These are phyloP conservation scores for Suillus alpinus DNA, from an alignment of 768 basidiomycete genomes.

Conservation along the genomic window DNA sequence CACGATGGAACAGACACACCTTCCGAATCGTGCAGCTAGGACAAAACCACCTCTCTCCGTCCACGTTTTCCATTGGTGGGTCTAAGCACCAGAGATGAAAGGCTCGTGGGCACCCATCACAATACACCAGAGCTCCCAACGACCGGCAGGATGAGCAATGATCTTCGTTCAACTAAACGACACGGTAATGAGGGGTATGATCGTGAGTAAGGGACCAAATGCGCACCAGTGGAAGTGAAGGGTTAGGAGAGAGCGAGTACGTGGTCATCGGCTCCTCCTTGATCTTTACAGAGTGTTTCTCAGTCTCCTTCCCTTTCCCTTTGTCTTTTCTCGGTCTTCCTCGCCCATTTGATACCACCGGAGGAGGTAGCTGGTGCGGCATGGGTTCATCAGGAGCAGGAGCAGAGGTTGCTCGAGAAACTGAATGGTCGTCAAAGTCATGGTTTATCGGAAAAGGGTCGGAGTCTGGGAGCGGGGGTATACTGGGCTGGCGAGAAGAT, in stretches of 20 bases:
- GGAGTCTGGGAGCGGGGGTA: constrained; percentile 45
- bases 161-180: constrained; percentile 63
- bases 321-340: constrained; percentile 38
- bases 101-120: constrained; percentile 93
- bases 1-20: constrained; percentile 38
- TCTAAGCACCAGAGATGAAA: constrained; percentile 98
- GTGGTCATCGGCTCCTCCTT: constrained; percentile 44
- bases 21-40: constrained; percentile 65
- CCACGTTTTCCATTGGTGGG: constrained; percentile 86
- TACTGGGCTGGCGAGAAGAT: constrained; percentile 34
- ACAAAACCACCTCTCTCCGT: constrained; percentile 79
- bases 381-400: constrained; percentile 28
- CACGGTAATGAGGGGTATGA: constrained; percentile 15
- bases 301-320: constrained; percentile 46
- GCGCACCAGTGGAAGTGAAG: constrained; percentile 36
- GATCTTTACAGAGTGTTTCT: constrained; percentile 32
- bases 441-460: constrained; percentile 51
- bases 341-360: constrained; percentile 19
- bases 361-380: constrained; percentile 5
- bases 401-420: constrained; percentile 63
- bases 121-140: constrained; percentile 85
- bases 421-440: constrained; percentile 55
- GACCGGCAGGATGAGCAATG: constrained; percentile 85
- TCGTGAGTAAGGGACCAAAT: constrained; percentile 5
- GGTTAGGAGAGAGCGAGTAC: constrained; percentile 36